phyloP scores from a whole-genome alignment of 2,329 filamentous ascomycete genomes.

The Domatiomyces catenatus region DNA sequence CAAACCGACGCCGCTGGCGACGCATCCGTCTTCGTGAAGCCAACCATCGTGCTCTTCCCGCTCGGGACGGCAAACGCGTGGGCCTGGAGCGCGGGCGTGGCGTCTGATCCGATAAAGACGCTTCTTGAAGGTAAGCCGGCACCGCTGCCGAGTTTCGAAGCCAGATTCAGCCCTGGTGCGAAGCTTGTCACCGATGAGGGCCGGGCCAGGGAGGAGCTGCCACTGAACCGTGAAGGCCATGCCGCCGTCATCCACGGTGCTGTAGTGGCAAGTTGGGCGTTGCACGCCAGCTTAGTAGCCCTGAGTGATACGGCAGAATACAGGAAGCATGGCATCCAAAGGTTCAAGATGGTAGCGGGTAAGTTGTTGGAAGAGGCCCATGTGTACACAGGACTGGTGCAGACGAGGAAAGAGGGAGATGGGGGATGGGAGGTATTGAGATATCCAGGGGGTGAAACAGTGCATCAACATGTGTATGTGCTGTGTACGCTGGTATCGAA shows the following conservation, averaged over 20 bases:
- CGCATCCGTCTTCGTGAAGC: conserved; percentile 27
- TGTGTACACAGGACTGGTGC: conserved; percentile 39
- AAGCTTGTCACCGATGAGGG: conserved; percentile 30
- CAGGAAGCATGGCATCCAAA: conserved; percentile 56
- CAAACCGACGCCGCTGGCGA: conserved; percentile 13
- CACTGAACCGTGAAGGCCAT: conserved; percentile 3
- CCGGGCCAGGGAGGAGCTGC: conserved; percentile 24
- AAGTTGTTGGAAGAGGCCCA: conserved; percentile 35
- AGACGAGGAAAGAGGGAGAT: conserved; percentile 6
- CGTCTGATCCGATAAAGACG: conserved; percentile 11
- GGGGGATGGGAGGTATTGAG: conserved; percentile 11
- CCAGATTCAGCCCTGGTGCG: conserved; percentile 41
- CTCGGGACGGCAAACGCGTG: conserved; percentile 36
- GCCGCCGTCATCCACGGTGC: conserved; percentile 43
- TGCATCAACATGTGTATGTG: conserved; percentile 53
- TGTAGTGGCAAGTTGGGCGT: conserved; percentile 77
- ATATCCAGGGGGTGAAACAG: conserved; percentile 6
- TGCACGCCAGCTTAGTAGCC: conserved; percentile 77
- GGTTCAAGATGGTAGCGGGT: conserved; percentile 73
- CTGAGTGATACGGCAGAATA: conserved; percentile 78
- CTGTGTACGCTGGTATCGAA: conserved; percentile 64
- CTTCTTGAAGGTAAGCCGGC: conserved; percentile 43
- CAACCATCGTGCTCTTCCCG: conserved; percentile 41
- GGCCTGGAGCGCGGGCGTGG: conserved; percentile 15
- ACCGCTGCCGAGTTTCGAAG: conserved; percentile 47